Evolutionary conservation across 1,284 basidiomycete genomes (phyloP).

Genomic region (Irpex sp.): DNA sequence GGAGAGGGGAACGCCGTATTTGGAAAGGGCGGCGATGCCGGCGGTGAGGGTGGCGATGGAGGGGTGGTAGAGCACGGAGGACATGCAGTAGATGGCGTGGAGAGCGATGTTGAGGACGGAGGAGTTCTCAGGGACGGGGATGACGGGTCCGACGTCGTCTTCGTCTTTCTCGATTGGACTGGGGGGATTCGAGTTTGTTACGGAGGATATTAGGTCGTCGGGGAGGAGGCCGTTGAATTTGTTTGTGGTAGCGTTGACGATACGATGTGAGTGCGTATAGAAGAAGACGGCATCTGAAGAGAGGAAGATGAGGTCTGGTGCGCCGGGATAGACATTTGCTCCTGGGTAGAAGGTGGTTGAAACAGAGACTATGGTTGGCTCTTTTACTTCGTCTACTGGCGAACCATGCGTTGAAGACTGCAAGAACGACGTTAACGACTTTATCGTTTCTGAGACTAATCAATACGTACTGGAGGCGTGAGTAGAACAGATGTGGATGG

Average conservation of each 20-base stretch:
- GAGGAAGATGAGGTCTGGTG: conserved; percentile 61
- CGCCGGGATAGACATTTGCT: conserved; percentile 49
- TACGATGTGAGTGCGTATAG: conserved; percentile 34
- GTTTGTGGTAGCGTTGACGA: conserved; percentile 35
- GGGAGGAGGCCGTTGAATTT: conserved; percentile 30
- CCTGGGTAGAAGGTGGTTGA: conserved; percentile 77
- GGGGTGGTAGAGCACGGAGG: conserved; percentile 34
- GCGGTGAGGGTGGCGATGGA: conserved; percentile 27
- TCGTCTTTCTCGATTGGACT: conserved; percentile 1
- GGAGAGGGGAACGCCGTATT: conserved; percentile 29
- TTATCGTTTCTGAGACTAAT: neutral
- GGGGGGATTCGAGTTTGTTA: conserved; percentile 9
- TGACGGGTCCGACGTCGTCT: conserved; percentile 27
- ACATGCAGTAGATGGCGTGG: conserved; percentile 32
- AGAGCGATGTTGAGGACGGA: conserved; percentile 34
- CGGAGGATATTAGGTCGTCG: conserved; percentile 7
- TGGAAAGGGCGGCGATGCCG: conserved; percentile 27
- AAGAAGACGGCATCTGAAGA: conserved; percentile 74
- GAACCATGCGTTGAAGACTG: conserved; percentile 31
- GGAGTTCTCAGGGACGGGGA: conserved; percentile 30
- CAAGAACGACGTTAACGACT: neutral
- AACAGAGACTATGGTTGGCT: conserved; percentile 56
- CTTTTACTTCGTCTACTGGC: conserved; percentile 32
- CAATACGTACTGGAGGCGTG: conserved; percentile 58
- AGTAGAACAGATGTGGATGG: conserved; percentile 43